These are phyloP conservation scores for Biscutella auriculata DNA, from an alignment of 441 rosid genomes.

Conservation along the genomic window DNA sequence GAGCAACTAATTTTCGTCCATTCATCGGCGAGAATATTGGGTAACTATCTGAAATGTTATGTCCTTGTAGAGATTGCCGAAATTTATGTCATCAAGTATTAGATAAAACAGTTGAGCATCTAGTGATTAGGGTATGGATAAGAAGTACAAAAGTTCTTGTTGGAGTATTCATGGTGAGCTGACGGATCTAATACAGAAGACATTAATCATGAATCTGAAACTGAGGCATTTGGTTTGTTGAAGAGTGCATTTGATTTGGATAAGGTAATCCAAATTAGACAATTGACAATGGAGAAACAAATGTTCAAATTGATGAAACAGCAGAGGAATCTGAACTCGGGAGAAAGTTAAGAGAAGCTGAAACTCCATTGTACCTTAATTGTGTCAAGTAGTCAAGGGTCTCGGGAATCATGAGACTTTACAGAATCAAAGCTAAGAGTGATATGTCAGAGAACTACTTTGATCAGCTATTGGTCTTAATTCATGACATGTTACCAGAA, in stretches of 20 bases:
- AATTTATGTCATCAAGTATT: no score
- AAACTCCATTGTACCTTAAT: not conserved
- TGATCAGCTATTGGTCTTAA: no score
- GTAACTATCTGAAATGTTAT: no score
- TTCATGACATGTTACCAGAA: not conserved
- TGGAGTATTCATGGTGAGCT: no score
- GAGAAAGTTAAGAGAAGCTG: not conserved
- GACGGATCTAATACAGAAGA: not conserved
- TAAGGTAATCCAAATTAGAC: not conserved
- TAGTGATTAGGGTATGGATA: not conserved
- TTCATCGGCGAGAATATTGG: no score
- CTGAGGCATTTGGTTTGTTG: no score
- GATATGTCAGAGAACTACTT: no score
- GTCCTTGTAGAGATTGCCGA: no score
- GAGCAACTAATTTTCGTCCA: no score
- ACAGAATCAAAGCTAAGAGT: not conserved
- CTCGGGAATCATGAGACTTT: not conserved
- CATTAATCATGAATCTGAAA: not conserved
- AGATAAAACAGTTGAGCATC: not conserved
- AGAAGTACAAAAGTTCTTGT: not conserved
- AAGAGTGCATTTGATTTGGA: not conserved
- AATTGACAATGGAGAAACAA: not conserved
- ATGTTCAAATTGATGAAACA: not conserved
- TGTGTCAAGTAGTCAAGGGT: not conserved
- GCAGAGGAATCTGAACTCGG: not conserved